Percentiles rank a stretch among this genome's conserved stretches.
Evolutionary conservation across 139 green algal genomes (phyloP).

Genomic region (Dunaliella sp.): DNA sequence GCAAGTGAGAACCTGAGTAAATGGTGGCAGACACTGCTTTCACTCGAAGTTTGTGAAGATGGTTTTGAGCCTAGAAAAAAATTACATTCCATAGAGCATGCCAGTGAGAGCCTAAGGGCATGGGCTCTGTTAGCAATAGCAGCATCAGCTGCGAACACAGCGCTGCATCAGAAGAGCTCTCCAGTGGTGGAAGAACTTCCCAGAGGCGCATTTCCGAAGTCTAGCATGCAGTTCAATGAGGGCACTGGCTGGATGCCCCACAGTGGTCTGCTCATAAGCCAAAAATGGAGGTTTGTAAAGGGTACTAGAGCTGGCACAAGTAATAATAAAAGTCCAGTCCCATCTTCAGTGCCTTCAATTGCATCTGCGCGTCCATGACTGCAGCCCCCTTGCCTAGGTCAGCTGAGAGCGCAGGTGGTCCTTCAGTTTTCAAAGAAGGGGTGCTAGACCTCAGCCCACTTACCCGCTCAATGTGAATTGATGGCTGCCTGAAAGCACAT

Average conservation of each 20-base stretch:
- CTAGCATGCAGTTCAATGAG: no score
- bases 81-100: background rate
- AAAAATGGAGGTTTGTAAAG: no score
- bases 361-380: no score
- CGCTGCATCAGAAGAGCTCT: background rate
- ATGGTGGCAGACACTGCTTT: background rate
- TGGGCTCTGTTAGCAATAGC: background rate
- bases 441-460: background rate
- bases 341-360: no score
- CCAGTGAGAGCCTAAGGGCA: background rate
- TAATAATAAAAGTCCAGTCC: no score
- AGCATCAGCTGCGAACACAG: background rate
- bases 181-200: no score
- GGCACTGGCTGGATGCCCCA: no score
- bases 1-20: slow-evolving; percentile 44
- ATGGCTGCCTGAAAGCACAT: slow-evolving; percentile 43
- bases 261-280: no score
- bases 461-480: slow-evolving; percentile 51
- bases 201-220: no score
- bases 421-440: background rate
- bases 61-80: background rate
- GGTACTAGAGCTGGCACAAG: no score
- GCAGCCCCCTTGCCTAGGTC: background rate
- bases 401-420: background rate
- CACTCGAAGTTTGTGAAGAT: background rate